Evolutionary conservation across 2,329 filamentous ascomycete genomes (phyloP).

Genomic region (Dothideomycetidae sp.): DNA sequence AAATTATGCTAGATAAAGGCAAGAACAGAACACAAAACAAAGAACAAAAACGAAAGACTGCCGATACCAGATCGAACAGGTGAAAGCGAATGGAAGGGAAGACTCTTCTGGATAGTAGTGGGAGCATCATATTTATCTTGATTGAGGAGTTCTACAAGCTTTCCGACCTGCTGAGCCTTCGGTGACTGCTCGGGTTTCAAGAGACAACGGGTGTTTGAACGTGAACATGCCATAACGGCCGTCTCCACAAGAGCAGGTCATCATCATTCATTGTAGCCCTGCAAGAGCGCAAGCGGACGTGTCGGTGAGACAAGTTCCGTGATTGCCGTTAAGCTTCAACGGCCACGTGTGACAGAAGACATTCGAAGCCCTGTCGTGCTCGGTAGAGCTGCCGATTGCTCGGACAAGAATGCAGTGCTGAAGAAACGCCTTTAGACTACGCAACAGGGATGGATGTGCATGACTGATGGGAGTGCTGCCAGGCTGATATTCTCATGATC

Average conservation of each 20-base stretch:
- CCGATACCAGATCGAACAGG: constrained; percentile 7
- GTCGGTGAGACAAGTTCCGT: background rate
- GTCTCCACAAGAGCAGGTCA: background rate
- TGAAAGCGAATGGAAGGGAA: background rate
- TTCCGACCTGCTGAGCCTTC: background rate
- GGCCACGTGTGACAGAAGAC: background rate
- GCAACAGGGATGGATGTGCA: too few species aligned
- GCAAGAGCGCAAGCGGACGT: background rate
- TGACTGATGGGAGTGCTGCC: too few species aligned
- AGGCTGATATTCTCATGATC: too few species aligned
- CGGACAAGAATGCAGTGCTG: too few species aligned
- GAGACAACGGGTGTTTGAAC: background rate
- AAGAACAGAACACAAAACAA: background rate
- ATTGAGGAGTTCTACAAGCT: background rate
- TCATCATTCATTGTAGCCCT: background rate
- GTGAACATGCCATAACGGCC: background rate
- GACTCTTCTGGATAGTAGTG: background rate
- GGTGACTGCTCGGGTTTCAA: background rate
- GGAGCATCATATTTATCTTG: background rate
- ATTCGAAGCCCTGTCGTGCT: too few species aligned
- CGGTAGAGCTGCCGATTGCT: too few species aligned
- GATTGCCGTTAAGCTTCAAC: background rate
- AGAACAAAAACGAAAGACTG: background rate
- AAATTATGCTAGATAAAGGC: too few species aligned
- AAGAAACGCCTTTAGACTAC: too few species aligned